A percentile compares a stretch with the other conserved stretches of the same genome.
These are phyloP conservation scores for Thoreauomyces humboldtii DNA, from an alignment of 192 early-diverging fungal species.

Conservation along the genomic window DNA sequence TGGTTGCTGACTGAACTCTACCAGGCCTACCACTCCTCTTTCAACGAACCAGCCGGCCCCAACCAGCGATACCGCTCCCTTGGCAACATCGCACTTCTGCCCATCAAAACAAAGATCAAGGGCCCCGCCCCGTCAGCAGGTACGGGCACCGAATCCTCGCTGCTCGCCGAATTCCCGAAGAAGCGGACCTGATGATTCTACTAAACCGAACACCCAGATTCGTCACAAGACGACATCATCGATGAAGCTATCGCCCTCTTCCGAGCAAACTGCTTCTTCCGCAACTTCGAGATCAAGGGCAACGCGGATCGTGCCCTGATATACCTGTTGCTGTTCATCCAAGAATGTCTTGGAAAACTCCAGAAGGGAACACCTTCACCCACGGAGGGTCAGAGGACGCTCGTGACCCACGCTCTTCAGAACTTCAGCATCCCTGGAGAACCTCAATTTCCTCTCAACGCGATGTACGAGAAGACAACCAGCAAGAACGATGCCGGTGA, in stretches of 20 bases:
- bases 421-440: conserved; percentile 95
- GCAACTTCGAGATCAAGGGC: conserved; percentile 99
- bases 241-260: conserved; percentile 94
- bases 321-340: conserved; percentile 91
- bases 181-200: no score
- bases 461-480: conserved; percentile 73
- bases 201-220: no score
- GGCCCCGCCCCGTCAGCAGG: conserved; percentile 74
- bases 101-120: conserved; percentile 83
- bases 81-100: conserved; percentile 85
- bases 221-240: conserved; percentile 89
- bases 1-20: no score
- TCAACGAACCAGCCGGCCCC: conserved; percentile 68
- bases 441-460: conserved; percentile 86
- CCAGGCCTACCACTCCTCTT: conserved; percentile 89
- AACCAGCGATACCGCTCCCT: conserved; percentile 56
- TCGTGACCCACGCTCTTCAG: conserved; percentile 83
- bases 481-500: conserved; percentile 73
- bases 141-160: no score
- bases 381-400: conserved; percentile 73
- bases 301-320: conserved; percentile 89
- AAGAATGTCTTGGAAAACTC: conserved; percentile 57
- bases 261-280: conserved; percentile 95
- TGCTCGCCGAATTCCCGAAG: no score
- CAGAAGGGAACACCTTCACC: conserved; percentile 56